phyloP scores from a whole-genome alignment of 2,329 filamentous ascomycete species.

The Biscogniauxia mediterranea region DNA sequence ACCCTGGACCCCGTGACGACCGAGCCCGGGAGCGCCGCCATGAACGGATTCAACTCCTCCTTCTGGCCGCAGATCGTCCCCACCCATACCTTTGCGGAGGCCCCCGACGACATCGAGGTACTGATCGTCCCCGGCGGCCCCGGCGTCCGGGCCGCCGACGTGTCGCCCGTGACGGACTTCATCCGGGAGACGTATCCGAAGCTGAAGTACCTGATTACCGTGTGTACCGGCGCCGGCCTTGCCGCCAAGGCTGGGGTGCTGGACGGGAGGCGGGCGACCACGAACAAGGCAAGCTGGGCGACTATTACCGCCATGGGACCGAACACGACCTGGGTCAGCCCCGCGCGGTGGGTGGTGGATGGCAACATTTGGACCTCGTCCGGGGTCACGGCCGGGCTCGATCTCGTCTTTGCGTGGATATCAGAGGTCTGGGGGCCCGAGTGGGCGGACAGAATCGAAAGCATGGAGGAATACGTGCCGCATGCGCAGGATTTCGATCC shows the following conservation, averaged over 20 bases:
- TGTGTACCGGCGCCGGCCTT: conserved; percentile 60
- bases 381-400: conserved; percentile 46
- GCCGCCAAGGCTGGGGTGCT: conserved; percentile 55
- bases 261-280: conserved; percentile 56
- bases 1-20: conserved; percentile 14
- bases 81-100: conserved; percentile 37
- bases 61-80: conserved; percentile 16
- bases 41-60: conserved; percentile 10
- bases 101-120: conserved; percentile 33
- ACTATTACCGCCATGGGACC: conserved; percentile 40
- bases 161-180: conserved; percentile 38
- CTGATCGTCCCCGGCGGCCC: conserved; percentile 40
- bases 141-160: conserved; percentile 29
- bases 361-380: conserved; percentile 62
- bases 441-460: conserved; percentile 43
- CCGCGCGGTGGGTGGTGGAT: conserved; percentile 59
- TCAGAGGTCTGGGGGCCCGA: conserved; percentile 48
- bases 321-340: conserved; percentile 51
- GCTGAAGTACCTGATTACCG: conserved; percentile 53
- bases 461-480: conserved; percentile 52
- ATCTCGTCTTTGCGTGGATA: conserved; percentile 38
- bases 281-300: conserved; percentile 56
- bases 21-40: conserved; percentile 6
- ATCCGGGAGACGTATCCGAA: conserved; percentile 40
- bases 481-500: conserved; percentile 29